Conservation (phyloP, 306 rosid species). For the Quillaja saponaria region DNA sequence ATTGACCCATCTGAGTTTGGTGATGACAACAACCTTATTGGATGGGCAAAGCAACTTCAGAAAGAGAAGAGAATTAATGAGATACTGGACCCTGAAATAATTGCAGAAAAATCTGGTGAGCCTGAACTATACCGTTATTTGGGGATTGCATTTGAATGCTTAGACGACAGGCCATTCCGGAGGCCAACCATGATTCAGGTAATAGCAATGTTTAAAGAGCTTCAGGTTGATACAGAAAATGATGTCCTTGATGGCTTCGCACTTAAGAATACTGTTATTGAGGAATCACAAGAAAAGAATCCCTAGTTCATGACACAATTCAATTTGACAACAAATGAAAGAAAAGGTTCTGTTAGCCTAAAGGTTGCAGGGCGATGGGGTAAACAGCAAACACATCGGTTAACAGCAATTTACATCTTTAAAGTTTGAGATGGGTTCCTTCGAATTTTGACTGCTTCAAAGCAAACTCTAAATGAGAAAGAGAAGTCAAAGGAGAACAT, state of each 20-base stretch:
- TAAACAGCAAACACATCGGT: slow-evolving; percentile 7
- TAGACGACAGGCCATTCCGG: slow-evolving; percentile 65
- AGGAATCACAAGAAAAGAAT: slow-evolving; percentile 47
- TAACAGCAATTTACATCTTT: slow-evolving; percentile 7
- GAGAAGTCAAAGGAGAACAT: slow-evolving; percentile 26
- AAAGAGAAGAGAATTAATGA: slow-evolving; percentile 52
- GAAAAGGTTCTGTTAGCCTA: neutral
- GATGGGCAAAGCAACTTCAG: slow-evolving; percentile 77
- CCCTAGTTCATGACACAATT: neutral
- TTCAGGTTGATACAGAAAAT: slow-evolving; percentile 63
- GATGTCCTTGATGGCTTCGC: slow-evolving; percentile 58
- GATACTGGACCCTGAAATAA: slow-evolving; percentile 59
- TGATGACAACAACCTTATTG: slow-evolving; percentile 79
- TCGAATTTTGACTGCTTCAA: slow-evolving; percentile 30
- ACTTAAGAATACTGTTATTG: slow-evolving; percentile 48
- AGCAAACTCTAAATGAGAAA: slow-evolving; percentile 36
- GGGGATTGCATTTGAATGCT: slow-evolving; percentile 69
- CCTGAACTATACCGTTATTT: slow-evolving; percentile 50
- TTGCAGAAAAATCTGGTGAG: slow-evolving; percentile 45
- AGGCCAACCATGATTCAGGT: slow-evolving; percentile 84
- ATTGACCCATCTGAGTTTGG: slow-evolving; percentile 60
- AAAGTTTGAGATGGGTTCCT: slow-evolving; percentile 23
- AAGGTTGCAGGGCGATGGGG: slow-evolving; percentile 19
- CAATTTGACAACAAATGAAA: slow-evolving; percentile 24
- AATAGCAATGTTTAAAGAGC: slow-evolving; percentile 80